These are phyloP conservation scores for Eragrostis curvula DNA, from an alignment of 176 grass and related monocot species.

Conservation along the genomic window DNA sequence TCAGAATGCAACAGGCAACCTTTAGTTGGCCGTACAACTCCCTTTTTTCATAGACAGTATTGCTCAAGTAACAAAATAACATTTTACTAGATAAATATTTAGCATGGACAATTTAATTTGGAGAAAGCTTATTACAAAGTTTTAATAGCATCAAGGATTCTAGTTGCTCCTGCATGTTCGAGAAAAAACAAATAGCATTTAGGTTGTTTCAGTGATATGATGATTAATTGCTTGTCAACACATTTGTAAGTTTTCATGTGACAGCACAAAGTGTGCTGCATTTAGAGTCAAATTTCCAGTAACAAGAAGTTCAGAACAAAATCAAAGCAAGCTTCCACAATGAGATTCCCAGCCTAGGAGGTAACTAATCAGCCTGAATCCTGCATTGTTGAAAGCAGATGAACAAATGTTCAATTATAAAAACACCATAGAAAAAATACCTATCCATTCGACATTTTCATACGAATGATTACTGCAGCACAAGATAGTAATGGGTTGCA, in stretches of 20 bases:
- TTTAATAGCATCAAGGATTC: no score
- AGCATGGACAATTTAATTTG: neutral
- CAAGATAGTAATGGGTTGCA: neutral
- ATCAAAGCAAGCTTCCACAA: neutral
- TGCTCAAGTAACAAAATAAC: neutral
- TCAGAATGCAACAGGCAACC: neutral
- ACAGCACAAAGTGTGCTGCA: neutral
- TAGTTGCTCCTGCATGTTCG: no score
- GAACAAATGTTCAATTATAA: neutral
- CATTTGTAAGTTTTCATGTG: neutral
- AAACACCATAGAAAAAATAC: neutral
- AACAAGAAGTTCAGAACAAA: neutral
- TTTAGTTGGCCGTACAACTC: neutral
- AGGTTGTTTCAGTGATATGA: neutral
- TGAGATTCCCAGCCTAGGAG: neutral
- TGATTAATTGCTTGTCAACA: neutral
- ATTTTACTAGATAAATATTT: neutral
- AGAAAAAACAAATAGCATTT: no score
- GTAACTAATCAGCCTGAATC: neutral
- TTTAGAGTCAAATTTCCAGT: no score
- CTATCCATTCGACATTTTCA: neutral
- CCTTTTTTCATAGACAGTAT: neutral
- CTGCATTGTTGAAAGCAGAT: neutral
- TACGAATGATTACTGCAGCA: neutral
- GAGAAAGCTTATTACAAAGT: neutral